These are phyloP conservation scores for Scutellaria baicalensis DNA, from an alignment of 257 asterid species.

Conservation along the genomic window DNA sequence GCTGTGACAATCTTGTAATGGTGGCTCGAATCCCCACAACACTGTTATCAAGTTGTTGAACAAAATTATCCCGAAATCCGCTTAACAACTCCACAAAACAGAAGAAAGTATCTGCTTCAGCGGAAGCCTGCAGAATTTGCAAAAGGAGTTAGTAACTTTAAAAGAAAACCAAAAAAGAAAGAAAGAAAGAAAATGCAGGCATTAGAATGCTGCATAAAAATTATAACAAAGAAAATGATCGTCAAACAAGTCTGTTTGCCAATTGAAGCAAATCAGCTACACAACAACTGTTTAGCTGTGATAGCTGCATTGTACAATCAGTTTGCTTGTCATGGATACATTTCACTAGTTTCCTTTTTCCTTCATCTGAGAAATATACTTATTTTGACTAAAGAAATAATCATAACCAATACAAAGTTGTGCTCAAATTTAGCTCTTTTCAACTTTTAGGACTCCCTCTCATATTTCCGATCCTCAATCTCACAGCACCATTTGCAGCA, in stretches of 20 bases:
- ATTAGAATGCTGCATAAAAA: not conserved
- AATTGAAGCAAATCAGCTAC: slow-evolving; percentile 9
- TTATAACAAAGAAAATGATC: slow-evolving; percentile 6
- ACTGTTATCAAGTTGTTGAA: slow-evolving; percentile 95
- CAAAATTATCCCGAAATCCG: slow-evolving; percentile 91
- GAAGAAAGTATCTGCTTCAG: slow-evolving; percentile 94
- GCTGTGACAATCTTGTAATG: slow-evolving; percentile 71
- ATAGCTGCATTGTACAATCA: not conserved
- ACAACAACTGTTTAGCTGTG: not conserved
- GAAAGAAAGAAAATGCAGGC: not conserved
- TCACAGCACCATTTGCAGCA: not conserved
- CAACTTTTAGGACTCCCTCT: not conserved
- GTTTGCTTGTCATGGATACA: not conserved
- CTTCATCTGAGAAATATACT: not conserved
- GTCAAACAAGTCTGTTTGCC: not conserved
- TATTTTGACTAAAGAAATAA: not conserved
- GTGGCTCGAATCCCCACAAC: slow-evolving; percentile 94
- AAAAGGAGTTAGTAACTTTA: slow-evolving; percentile 19
- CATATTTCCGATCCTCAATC: not conserved
- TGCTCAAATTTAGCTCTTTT: not conserved
- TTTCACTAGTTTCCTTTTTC: not conserved
- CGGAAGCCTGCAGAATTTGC: slow-evolving; percentile 58
- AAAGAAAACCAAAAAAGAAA: slow-evolving; percentile 7
- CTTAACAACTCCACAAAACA: slow-evolving; percentile 94
- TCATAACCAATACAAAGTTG: not conserved